Evolutionary conservation across 2,329 filamentous ascomycete genomes (phyloP).

Genomic region (Trichoderma arundinaceum): DNA sequence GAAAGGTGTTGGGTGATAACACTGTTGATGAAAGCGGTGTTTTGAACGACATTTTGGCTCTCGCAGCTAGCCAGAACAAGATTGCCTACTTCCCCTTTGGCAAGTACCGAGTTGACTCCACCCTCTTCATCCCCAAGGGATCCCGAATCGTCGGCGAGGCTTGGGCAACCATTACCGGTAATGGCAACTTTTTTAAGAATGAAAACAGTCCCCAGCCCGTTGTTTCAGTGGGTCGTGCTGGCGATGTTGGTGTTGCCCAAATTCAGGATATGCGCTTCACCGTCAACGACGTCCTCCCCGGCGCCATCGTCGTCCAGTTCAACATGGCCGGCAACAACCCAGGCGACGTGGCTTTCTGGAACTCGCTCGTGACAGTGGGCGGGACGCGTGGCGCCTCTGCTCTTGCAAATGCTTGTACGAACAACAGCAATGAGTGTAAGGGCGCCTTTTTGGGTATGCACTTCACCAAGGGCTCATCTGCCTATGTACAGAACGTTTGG

Average conservation of each 20-base stretch:
- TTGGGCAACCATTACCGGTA: constrained; percentile 58
- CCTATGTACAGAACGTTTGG: constrained; percentile 42
- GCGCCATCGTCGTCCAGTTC: constrained; percentile 52
- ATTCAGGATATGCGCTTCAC: constrained; percentile 60
- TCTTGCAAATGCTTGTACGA: constrained; percentile 46
- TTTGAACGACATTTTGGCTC: constrained; percentile 47
- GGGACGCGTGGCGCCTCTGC: constrained; percentile 49
- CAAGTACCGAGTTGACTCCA: constrained; percentile 39
- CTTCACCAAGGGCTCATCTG: constrained; percentile 45
- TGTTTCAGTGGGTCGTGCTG: constrained; percentile 56
- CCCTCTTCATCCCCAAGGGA: constrained; percentile 43
- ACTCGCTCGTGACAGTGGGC: constrained; percentile 53
- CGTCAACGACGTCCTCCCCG: constrained; percentile 52
- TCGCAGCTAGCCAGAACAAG: constrained; percentile 43
- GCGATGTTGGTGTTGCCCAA: constrained; percentile 56
- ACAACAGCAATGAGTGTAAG: constrained; percentile 48
- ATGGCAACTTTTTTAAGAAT: constrained; percentile 52
- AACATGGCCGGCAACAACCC: constrained; percentile 54
- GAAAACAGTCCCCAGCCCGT: constrained; percentile 54
- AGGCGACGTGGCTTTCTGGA: constrained; percentile 59
- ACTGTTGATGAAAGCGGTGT: constrained; percentile 46
- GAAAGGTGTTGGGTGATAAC: constrained; percentile 47
- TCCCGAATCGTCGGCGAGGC: constrained; percentile 61
- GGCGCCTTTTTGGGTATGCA: constrained; percentile 57
- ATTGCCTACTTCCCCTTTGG: constrained; percentile 43